Evolutionary conservation across 306 rosid genomes (phyloP).

Genomic region (Gastrolobium bilobum): DNA sequence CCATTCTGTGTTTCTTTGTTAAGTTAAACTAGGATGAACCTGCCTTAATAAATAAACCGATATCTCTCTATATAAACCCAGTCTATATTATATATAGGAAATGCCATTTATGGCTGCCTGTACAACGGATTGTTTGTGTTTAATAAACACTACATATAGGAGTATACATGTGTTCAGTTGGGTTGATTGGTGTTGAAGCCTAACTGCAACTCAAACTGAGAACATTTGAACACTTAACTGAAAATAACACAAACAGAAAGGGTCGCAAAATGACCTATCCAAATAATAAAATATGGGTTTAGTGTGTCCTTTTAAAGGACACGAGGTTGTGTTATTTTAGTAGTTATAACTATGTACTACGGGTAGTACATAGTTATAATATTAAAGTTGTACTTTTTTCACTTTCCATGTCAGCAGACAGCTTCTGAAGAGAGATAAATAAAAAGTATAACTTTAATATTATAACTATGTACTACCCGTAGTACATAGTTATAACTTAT

Average conservation of each 20-base stretch:
- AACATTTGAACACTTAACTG: background rate
- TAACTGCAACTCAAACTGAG: background rate
- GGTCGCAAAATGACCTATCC: background rate
- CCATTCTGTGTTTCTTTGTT: background rate
- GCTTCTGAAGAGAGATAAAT: too few species aligned
- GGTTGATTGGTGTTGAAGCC: background rate
- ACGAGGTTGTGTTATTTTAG: too few species aligned
- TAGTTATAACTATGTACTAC: too few species aligned
- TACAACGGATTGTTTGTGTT: background rate
- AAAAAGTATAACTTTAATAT: too few species aligned
- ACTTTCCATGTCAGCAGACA: too few species aligned
- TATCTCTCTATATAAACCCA: background rate
- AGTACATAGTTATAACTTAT: too few species aligned
- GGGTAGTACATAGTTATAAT: too few species aligned
- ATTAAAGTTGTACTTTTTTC: too few species aligned
- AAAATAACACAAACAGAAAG: background rate
- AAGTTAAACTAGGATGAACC: background rate
- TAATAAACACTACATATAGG: background rate
- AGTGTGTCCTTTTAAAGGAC: too few species aligned
- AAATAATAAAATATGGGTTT: background rate
- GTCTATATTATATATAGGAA: background rate
- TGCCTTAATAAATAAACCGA: background rate
- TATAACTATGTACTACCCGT: too few species aligned
- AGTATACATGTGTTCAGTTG: too few species aligned
- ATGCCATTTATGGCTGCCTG: conserved; percentile 18